phyloP scores from a whole-genome alignment of 352 stramenopile genomes.

The Pythium plurisporium region DNA sequence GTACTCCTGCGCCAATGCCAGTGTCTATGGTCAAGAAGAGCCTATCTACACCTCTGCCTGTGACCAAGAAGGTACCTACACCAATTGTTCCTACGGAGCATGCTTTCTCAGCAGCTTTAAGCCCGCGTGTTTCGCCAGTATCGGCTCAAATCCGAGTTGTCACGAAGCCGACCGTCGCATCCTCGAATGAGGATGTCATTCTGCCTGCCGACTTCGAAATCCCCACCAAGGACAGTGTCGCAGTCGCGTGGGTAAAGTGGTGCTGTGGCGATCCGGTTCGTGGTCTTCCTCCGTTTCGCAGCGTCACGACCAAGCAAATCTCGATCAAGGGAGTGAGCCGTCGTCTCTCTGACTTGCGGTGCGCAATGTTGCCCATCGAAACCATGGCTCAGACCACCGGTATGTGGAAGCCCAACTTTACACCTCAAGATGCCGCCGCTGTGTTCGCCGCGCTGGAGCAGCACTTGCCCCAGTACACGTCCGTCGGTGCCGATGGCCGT shows the following conservation, averaged over 20 bases:
- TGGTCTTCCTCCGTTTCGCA: constrained; percentile 8
- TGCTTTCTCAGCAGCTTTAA: too few relatives aligned
- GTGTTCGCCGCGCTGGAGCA: constrained; percentile 2
- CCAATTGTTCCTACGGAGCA: neutral
- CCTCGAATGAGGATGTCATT: neutral
- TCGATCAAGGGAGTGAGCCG: constrained; percentile 1
- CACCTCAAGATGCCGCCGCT: neutral
- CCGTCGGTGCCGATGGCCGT: neutral
- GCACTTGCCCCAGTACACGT: neutral
- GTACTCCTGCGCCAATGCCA: too few relatives aligned
- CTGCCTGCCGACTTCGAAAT: constrained; percentile 15
- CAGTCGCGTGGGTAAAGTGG: constrained; percentile 21
- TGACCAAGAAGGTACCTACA: neutral
- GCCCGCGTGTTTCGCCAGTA: neutral
- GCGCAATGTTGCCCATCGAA: constrained; percentile 20
- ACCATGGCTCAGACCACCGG: constrained; percentile 3
- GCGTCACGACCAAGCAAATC: constrained; percentile 11
- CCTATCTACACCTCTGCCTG: too few relatives aligned
- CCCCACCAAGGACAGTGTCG: constrained; percentile 18
- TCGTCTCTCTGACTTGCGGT: constrained; percentile 20
- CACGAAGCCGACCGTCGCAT: neutral
- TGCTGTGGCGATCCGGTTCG: constrained; percentile 16
- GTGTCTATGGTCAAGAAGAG: too few relatives aligned
- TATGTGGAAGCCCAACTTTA: constrained; percentile 11
- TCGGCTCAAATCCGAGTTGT: neutral